Conservation (phyloP, 164 flowering plant genomes). For the Stephania japonica region DNA sequence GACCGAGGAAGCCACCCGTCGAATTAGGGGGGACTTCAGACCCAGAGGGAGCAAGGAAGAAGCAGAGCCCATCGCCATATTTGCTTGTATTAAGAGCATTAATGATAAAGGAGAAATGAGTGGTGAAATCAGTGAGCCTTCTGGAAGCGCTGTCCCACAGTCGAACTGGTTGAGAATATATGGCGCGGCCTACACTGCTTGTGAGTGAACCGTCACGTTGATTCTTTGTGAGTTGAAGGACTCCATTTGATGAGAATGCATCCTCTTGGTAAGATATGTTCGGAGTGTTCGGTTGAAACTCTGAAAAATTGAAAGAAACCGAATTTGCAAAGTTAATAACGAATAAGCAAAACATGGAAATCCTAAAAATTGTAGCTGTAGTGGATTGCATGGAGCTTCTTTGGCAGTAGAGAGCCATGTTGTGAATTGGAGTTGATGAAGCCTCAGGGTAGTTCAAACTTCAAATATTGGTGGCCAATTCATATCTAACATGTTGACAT, state of each 20-base stretch:
- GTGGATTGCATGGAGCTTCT: neutral
- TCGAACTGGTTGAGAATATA: constrained; percentile 23
- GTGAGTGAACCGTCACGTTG: neutral
- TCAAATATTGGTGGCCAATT: neutral
- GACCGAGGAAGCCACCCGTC: constrained; percentile 25
- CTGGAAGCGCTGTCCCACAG: constrained; percentile 35
- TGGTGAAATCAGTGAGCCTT: constrained; percentile 35
- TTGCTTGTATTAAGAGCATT: neutral
- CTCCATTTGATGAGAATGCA: constrained; percentile 7
- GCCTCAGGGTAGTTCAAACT: neutral
- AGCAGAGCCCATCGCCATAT: constrained; percentile 47
- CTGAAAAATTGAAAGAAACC: constrained; percentile 24
- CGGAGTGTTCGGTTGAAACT: constrained; percentile 4
- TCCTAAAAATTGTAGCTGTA: neutral
- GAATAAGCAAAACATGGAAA: constrained; percentile 8
- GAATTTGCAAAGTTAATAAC: constrained; percentile 13
- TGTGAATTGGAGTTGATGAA: neutral
- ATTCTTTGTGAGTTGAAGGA: constrained; percentile 26
- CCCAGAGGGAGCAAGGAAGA: constrained; percentile 41
- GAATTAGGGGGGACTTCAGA: constrained; percentile 19
- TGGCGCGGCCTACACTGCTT: constrained; percentile 28
- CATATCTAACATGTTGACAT: neutral
- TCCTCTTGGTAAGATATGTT: constrained; percentile 16
- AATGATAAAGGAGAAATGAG: constrained; percentile 42
- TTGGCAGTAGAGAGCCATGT: constrained; percentile 15